Conservation (phyloP, 129 eudicot species). For the Flaveria ramosissima region DNA sequence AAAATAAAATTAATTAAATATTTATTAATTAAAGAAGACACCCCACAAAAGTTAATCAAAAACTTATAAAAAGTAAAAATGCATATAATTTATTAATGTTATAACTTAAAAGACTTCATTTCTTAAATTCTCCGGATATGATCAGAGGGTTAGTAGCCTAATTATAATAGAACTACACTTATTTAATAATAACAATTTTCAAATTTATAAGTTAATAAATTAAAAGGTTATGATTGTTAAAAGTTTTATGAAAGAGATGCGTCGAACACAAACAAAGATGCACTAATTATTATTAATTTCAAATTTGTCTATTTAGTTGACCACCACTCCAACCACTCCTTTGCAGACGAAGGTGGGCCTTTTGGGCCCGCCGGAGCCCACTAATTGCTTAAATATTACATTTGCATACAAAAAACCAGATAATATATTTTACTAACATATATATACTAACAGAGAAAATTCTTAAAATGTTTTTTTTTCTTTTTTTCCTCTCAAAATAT, state of each 20-base stretch:
- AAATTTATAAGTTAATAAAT: too few relatives aligned
- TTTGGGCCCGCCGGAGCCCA: constrained; percentile 19
- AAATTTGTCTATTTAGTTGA: constrained; percentile 34
- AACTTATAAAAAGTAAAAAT: neutral
- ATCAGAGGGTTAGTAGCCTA: too few relatives aligned
- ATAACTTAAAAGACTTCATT: neutral
- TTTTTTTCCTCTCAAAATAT: too few relatives aligned
- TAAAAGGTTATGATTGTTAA: neutral
- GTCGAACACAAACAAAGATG: constrained; percentile 33
- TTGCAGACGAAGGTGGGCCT: constrained; percentile 28
- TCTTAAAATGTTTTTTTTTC: too few relatives aligned
- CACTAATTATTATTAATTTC: neutral
- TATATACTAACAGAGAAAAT: too few relatives aligned
- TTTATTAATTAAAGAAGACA: neutral
- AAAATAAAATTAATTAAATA: neutral
- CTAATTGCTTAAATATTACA: neutral
- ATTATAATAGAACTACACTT: too few relatives aligned
- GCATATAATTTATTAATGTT: too few relatives aligned
- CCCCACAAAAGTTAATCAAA: neutral
- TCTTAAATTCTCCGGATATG: too few relatives aligned
- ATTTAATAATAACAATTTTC: too few relatives aligned
- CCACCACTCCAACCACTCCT: constrained; percentile 22
- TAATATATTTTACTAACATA: neutral
- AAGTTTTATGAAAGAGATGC: constrained; percentile 8
- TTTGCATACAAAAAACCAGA: neutral